Base-by-base conservation (phyloP, 73 alveolate species). In the Tetrahymena borealis region DNA sequence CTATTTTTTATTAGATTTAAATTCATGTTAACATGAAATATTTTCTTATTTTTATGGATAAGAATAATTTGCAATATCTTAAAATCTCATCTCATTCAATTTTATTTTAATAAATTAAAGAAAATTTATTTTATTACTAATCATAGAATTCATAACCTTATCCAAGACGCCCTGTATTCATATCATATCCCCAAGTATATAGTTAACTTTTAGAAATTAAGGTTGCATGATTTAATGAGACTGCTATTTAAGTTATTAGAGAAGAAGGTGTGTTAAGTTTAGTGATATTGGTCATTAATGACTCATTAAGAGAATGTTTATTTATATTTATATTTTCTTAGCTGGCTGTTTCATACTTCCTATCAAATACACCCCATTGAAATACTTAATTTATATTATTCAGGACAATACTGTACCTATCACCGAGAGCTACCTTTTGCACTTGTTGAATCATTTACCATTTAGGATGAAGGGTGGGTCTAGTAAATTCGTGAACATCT, bases 131-230 rank as follows among this genome's bases (percentile, higher is more conserved):
- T 3, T 5, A 7, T 60, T 60, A 60, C 85, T 60, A 28, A 20
- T 60, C 85, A 20, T 60, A 60, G 85, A 93, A 93, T 42, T 93
- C 95, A 79, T 93, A 93, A 24, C 95, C 95, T 32, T 79, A 32
- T 33, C 95, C 92, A n/a, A 93, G 91, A 39, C 95, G 78, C 7
- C 95, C 95, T 31, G 95, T 93, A 78, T 79, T 93, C 38, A 91
- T 90, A 93, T 93, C 95, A 85, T 32, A 93, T 18, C 95, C 95
- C 95, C 95, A 93, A 12, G 95, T 60, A 77, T 60, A 93, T 18
- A 93, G 78, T 33, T 93, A n/a, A 41, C 39, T 93, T 78, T 85
- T 91, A 10, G 95, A 60, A 32, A 93, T 36, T 41, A 91, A 79
- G 11, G 78, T 90, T 16, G 95, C 95, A 85, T 93, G 95, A 85